Evolutionary conservation across 306 rosid genomes (phyloP), one percentile per base, ranked within the genome.

Genomic region (Pterocarpus macrocarpus): DNA sequence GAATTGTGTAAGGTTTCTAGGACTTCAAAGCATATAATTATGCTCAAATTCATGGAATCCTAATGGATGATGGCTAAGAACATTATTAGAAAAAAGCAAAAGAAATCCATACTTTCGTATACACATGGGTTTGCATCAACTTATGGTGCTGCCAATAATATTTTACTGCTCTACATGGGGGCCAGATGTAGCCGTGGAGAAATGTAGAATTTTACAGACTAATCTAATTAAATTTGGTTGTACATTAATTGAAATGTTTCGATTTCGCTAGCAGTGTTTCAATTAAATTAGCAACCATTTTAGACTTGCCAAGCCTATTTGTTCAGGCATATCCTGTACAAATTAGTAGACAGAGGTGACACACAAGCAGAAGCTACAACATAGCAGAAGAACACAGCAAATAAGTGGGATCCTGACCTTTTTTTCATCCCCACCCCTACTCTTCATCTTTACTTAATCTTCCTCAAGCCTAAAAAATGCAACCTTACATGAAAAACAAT

Each of bases 51-150:
- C 7, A 17, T 36, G 59, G 45, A 62, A 67, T 64, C 49, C 34
- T 33, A 76, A 67, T 78, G 57, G 58, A 32, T 39, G 41, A 36
- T 38, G 17, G 50, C 68, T 22, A 1, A 52, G 65, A 77, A 66
- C 64, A 63, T 74, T 56, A 8, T 30, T 10, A 35, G 4, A 34
- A 53, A 71, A 34, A 9, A 5, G 16, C 32, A 4, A 53, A 36
- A 53, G 64, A 71, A 53, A 35, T 9, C 13, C 50, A 7, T 71
- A 38, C 13, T 35, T 47, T 73, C 78, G 16, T 38, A 1, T 73
- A 10, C 36, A 30, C 28, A 33, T 58, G 61, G 80, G 11, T 61
- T 75, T 55, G 36, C 11, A 35, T 33, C 77, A 55, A 9, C 65
- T 72, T 55, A 16, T 11, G 45, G 45, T 71, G 53, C 65, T 16